Evolutionary conservation across 2,329 filamentous ascomycete species (phyloP).

Genomic region (Colletotrichum destructivum): DNA sequence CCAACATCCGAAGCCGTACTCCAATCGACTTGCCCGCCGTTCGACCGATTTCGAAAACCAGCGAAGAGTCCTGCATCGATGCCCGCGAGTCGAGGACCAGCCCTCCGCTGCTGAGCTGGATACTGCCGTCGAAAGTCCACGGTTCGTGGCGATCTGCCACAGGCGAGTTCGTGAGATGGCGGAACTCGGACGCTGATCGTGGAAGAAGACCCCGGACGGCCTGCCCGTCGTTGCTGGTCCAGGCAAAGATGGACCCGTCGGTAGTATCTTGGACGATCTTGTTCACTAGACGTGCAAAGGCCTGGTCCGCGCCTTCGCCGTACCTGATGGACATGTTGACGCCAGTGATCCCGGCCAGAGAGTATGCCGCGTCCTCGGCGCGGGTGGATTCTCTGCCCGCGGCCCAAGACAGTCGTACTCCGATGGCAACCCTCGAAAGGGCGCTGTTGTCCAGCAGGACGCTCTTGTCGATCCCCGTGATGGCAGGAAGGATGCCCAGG

Average conservation of each 20-base stretch:
- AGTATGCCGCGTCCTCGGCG: constrained; percentile 47
- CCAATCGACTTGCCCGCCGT: not conserved
- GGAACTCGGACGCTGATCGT: not conserved
- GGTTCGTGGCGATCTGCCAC: not conserved
- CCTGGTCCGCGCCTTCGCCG: constrained; percentile 45
- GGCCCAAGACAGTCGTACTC: constrained; percentile 48
- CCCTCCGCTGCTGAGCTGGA: not conserved
- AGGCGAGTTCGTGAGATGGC: not conserved
- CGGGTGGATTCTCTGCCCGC: constrained; percentile 43
- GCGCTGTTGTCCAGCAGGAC: constrained; percentile 10
- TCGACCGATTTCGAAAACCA: not conserved
- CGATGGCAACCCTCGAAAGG: constrained; percentile 42
- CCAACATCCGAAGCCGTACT: too few relatives aligned
- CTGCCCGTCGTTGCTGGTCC: not conserved
- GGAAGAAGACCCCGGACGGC: not conserved
- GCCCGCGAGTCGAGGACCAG: not conserved
- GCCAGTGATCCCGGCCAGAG: constrained; percentile 47
- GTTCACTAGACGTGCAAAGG: constrained; percentile 43
- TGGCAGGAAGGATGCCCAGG: not conserved
- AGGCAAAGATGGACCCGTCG: constrained; percentile 20
- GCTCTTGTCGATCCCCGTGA: constrained; percentile 3
- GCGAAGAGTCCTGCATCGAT: not conserved
- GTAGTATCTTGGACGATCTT: not conserved
- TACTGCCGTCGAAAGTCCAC: not conserved
- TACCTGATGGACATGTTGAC: constrained; percentile 48